Evolutionary conservation across 2,329 filamentous ascomycete genomes (phyloP), one percentile per base, ranked within the genome.

Genomic region (Ophiostoma montium): DNA sequence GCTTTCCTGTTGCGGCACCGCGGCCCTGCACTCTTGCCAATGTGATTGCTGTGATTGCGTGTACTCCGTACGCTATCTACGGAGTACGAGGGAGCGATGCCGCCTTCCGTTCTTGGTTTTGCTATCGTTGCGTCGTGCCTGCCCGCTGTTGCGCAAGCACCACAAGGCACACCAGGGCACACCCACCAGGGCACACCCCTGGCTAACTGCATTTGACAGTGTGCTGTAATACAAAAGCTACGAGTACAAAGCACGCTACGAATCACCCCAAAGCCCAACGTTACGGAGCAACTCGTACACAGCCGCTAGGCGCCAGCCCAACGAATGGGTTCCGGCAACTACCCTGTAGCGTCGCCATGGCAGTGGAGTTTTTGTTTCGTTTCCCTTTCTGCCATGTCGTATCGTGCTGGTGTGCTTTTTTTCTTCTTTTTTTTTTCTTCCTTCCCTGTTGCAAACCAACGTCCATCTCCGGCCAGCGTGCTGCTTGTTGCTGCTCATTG

Each of bases 311-410:
- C 39, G 49, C 52, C 49, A 51, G 52, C 50, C 52, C 50, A 53
- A 46, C 44, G 46, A 49, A 49, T 52, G 50, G 50, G 50, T 50
- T 49, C 50, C 50, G 50, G 50, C 47, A 52, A 38, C 47, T 47
- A 49, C 38, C 21, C 50, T 46, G 47, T 48, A 53, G 47, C 38
- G 45, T 45, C 47, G 36, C 44, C 41, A 41, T 48, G 27, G 27
- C 13, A 42, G 41, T 48, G 49, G 49, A 35, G 42, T 12, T 10
- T 16, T 39, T 47, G 35, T 46, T 27, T 23, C 39, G 39, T 42
- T 42, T 42, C 36, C 33, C 36, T 36, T 39, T 42, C 18, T 27
- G 8, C 23, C 23, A 27, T 8, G 23, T 27, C 23, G 23, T 27
- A 27, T 27, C 23, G 23, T 27, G 23, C 23, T 27, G 23, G 5